These are phyloP conservation scores for Melastoma candidum DNA, from an alignment of 441 rosid genomes.

Conservation along the genomic window DNA sequence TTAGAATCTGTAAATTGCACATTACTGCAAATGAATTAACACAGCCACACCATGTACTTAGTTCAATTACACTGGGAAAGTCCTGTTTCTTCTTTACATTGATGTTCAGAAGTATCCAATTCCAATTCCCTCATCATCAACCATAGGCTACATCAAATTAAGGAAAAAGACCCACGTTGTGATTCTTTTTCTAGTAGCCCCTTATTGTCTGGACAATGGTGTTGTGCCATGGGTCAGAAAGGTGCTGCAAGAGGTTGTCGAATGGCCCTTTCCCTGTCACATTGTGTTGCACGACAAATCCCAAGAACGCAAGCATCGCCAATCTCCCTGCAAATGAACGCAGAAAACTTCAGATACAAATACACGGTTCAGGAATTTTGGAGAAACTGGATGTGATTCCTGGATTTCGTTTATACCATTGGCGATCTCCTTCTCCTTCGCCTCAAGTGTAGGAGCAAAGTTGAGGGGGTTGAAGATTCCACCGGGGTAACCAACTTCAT, in stretches of 20 bases:
- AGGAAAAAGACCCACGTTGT: not conserved
- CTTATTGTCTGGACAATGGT: constrained; percentile 74
- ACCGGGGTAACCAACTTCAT: constrained; percentile 86
- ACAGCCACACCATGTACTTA: too few species aligned
- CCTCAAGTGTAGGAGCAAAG: constrained; percentile 73
- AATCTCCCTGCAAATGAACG: constrained; percentile 58
- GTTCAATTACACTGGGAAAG: too few species aligned
- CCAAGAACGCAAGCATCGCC: constrained; percentile 95
- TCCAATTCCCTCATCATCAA: too few species aligned
- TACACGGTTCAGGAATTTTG: not conserved
- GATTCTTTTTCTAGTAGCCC: constrained; percentile 21
- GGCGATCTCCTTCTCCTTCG: constrained; percentile 93
- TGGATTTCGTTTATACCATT: constrained; percentile 38
- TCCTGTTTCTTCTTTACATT: too few species aligned
- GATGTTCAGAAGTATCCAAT: too few species aligned
- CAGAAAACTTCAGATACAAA: not conserved
- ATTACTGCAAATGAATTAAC: too few species aligned
- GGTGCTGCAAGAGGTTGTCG: constrained; percentile 86
- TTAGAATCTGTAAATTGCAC: not conserved
- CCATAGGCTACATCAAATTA: too few species aligned
- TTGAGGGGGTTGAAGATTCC: constrained; percentile 88
- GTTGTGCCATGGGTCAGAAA: constrained; percentile 98
- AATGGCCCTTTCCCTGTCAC: constrained; percentile 95
- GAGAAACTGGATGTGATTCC: not conserved
- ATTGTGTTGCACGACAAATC: constrained; percentile 78